Percentiles rank a stretch among this genome's conserved stretches.
phyloP scores from a whole-genome alignment of 2,329 filamentous ascomycete genomes.

The Monilinia laxa region DNA sequence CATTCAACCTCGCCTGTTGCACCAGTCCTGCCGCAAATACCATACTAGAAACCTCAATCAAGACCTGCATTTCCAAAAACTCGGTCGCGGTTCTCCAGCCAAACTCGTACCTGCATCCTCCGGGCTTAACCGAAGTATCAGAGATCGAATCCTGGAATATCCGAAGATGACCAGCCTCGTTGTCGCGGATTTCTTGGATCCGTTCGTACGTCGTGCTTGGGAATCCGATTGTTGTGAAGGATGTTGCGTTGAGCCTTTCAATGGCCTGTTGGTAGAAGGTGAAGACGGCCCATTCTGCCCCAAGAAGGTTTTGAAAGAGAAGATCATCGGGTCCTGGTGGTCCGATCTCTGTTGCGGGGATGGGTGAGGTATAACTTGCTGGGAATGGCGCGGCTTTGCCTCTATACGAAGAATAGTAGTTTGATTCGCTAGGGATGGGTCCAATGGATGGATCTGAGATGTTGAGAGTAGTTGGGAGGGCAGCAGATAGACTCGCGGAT shows the following conservation, averaged over 20 bases:
- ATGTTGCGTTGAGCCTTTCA: conserved; percentile 43
- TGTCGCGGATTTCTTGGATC: conserved; percentile 46
- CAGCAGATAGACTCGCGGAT: background rate
- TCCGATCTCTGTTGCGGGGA: conserved; percentile 38
- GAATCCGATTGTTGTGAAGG: conserved; percentile 42
- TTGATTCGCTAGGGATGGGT: conserved; percentile 40
- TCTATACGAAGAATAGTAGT: conserved; percentile 41
- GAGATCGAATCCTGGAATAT: conserved; percentile 48
- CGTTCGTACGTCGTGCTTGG: conserved; percentile 45
- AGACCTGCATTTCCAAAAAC: conserved; percentile 41
- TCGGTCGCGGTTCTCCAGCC: conserved; percentile 30
- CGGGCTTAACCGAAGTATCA: conserved; percentile 45
- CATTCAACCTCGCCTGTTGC: conserved; percentile 40
- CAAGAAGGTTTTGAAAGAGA: conserved; percentile 47
- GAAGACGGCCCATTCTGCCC: conserved; percentile 49
- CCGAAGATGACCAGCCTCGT: conserved; percentile 47
- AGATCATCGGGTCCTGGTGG: conserved; percentile 44
- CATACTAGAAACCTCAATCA: conserved; percentile 44
- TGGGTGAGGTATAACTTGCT: conserved; percentile 41
- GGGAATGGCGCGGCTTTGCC: conserved; percentile 42
- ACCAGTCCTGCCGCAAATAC: conserved; percentile 44
- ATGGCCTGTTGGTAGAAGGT: conserved; percentile 47
- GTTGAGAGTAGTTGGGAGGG: conserved; percentile 7
- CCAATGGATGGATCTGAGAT: conserved; percentile 1
- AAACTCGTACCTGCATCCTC: conserved; percentile 41